These are phyloP conservation scores for Pseudocercospora fuligena DNA, from an alignment of 2,329 filamentous ascomycete genomes.

Conservation along the genomic window DNA sequence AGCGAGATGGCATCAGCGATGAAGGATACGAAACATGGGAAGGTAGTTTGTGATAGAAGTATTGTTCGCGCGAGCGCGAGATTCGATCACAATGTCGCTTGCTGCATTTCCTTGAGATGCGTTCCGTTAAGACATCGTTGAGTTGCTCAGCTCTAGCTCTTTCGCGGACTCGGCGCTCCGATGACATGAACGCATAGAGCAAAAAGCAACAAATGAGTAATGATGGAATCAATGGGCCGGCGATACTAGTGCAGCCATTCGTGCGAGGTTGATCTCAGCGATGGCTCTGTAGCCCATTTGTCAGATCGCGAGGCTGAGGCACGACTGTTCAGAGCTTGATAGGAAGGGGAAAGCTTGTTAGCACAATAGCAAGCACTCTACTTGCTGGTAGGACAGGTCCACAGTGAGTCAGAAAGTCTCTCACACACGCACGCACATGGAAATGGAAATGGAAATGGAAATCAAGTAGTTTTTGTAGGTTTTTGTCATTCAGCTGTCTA, in stretches of 20 bases:
- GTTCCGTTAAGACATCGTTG: too few relatives aligned
- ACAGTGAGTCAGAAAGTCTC: not conserved
- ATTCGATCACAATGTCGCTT: not conserved
- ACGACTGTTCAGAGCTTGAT: too few relatives aligned
- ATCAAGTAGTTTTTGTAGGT: not conserved
- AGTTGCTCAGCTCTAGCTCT: too few relatives aligned
- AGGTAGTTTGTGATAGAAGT: not conserved
- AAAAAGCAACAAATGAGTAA: too few relatives aligned
- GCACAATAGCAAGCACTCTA: not conserved
- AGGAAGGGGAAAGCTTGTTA: not conserved
- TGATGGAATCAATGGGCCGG: too few relatives aligned
- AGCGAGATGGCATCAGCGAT: constrained; percentile 7
- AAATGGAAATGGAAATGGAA: not conserved
- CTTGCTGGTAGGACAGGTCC: not conserved
- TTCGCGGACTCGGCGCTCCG: too few relatives aligned
- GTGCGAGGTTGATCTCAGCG: too few relatives aligned
- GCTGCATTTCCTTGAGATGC: too few relatives aligned
- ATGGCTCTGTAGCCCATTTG: too few relatives aligned
- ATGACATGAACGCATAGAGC: too few relatives aligned
- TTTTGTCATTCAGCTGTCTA: not conserved
- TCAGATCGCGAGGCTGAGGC: too few relatives aligned
- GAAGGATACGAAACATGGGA: not conserved
- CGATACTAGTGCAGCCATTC: too few relatives aligned
- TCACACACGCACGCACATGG: not conserved
- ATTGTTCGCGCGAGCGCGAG: not conserved